phyloP scores from a whole-genome alignment of 179 eudicot species.

The Pouteria campechiana region DNA sequence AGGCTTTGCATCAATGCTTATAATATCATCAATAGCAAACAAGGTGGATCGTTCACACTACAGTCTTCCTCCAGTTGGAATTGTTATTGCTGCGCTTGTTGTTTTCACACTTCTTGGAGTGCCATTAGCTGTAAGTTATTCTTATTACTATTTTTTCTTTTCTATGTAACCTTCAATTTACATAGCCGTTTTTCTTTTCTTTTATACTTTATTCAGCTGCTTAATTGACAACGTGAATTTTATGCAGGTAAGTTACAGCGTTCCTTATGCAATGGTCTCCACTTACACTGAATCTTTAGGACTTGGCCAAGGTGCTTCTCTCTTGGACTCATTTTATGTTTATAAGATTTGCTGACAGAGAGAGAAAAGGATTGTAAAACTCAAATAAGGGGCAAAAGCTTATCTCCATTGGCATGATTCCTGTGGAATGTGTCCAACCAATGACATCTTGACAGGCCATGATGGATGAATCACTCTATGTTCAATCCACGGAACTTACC shows the following conservation, averaged over 20 bases:
- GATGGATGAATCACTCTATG: no score
- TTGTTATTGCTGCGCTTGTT: slow-evolving; percentile 62
- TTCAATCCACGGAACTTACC: no score
- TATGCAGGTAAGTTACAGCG: slow-evolving; percentile 89
- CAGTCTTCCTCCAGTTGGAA: slow-evolving; percentile 51
- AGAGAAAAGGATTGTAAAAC: no score
- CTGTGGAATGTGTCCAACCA: no score
- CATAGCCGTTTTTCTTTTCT: neutral
- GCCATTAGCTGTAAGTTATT: slow-evolving; percentile 83
- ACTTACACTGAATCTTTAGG: slow-evolving; percentile 84
- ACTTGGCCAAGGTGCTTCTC: slow-evolving; percentile 82
- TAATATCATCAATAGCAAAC: slow-evolving; percentile 40
- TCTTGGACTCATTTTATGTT: neutral
- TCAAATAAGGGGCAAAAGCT: no score
- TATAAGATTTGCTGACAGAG: no score
- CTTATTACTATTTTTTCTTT: neutral
- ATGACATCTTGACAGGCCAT: no score
- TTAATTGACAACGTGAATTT: no score
- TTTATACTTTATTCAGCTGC: slow-evolving; percentile 1
- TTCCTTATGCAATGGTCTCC: slow-evolving; percentile 89
- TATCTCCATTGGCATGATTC: neutral
- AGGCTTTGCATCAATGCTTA: slow-evolving; percentile 76
- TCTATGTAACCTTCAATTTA: neutral
- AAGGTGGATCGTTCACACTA: slow-evolving; percentile 23
- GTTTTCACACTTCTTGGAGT: slow-evolving; percentile 80